Conservation (phyloP, 2,329 filamentous ascomycete species). For the Dactylellina haptotyla region DNA sequence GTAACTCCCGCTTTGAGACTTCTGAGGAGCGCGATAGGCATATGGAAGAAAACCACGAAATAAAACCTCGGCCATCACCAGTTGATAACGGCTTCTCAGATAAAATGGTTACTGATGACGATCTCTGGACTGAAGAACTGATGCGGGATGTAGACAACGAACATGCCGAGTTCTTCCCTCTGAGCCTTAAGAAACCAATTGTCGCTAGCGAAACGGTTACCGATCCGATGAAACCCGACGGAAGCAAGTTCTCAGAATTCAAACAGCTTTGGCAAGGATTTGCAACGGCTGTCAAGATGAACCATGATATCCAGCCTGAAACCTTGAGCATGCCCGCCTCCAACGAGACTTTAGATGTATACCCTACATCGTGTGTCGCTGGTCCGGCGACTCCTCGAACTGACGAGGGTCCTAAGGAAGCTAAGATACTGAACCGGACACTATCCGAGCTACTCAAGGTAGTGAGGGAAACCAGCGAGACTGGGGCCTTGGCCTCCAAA, state of each 20-base stretch:
- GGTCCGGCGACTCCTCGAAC: not conserved
- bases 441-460: conserved; percentile 35
- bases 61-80: conserved; percentile 1
- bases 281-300: conserved; percentile 35
- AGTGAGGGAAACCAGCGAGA: conserved; percentile 26
- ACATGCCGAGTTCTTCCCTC: not conserved
- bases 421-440: conserved; percentile 26
- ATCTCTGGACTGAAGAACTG: not conserved
- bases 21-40: conserved; percentile 32
- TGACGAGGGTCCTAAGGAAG: not conserved
- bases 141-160: not conserved
- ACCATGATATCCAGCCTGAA: conserved; percentile 28
- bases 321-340: not conserved
- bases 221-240: not conserved
- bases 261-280: conserved; percentile 45
- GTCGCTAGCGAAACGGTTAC: not conserved
- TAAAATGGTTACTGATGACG: conserved; percentile 1
- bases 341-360: not conserved
- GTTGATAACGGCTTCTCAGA: not conserved
- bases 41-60: conserved; percentile 16
- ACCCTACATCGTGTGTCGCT: not conserved
- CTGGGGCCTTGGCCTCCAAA: not conserved
- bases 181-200: not conserved
- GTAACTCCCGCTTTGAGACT: conserved; percentile 28
- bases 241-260: conserved; percentile 23